Base-by-base conservation (phyloP, 169 alveolate species). In the Cryptosporidium ryanae region DNA sequence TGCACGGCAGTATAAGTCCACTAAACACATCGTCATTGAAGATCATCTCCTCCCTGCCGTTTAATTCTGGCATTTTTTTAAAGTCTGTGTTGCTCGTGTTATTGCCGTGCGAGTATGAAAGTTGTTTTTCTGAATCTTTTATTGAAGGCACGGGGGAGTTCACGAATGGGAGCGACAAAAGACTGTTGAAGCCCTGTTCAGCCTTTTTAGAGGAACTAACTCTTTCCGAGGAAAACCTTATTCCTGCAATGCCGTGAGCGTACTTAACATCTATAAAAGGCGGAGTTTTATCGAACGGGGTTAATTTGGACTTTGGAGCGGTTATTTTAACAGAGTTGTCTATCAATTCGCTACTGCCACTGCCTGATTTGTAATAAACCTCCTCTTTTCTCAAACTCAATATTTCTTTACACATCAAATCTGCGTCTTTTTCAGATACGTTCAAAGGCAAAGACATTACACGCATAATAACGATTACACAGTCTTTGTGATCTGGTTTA, bases 21-120 rank as follows among this genome's bases (percentile, higher is more conserved):
- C 71, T 76, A 61, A 59, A 76, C 5, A 76, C 63, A 23, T 76
- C 87, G 12, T 76, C 87, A 48, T 76, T 76, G 59, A 76, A 76
- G 2, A 76, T 23, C 18, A 76, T 21, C 21, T 76, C 71, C 49
- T 76, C 87, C n/a, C 50, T 38, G 18, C 48, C 32, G n/a, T 76
- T 76, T 17, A 76, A 63, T 59, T 76, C 43, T 43, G 57, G 87
- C 15, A 76, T 61, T 43, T 76, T 70, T n/a, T 21, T 17, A 6
- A 18, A 6, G 27, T 23, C 6, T 15, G 4, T 4, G 8, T 21
- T 15, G n/a, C 7, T 25, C 21, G 82, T 18, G 59, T 4, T 5
- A 68, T 32, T 12, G 12, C 25, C n/a, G 50, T 76, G 31, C 59
- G 64, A 38, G 31, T 76, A 76, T 38, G 10, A 21, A 29, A 76